A percentile compares a stretch with the other conserved stretches of the same genome.
Conservation (phyloP, 441 rosid species). For the Metrosideros polymorpha region DNA sequence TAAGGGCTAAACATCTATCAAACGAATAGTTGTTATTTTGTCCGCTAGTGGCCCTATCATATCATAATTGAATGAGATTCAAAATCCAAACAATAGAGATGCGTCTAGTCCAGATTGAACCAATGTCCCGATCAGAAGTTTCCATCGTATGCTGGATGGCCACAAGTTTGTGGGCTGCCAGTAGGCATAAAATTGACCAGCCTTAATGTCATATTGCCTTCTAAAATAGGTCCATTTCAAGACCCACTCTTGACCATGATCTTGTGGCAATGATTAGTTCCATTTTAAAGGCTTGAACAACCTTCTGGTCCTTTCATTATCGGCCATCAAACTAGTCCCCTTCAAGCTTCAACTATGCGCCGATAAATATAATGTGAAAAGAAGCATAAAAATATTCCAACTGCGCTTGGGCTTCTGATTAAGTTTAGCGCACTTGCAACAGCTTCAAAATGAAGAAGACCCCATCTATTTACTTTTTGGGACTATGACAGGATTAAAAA, state of each 20-base stretch:
- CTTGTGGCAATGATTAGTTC: conserved; percentile 14
- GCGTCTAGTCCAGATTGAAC: neutral
- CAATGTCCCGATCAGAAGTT: neutral
- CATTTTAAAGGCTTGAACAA: conserved; percentile 3
- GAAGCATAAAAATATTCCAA: neutral
- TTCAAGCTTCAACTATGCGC: neutral
- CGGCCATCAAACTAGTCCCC: conserved; percentile 11
- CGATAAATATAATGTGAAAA: neutral
- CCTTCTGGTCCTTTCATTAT: neutral
- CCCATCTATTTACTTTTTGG: neutral
- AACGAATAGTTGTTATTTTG: neutral
- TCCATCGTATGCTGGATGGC: neutral
- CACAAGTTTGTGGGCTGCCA: neutral
- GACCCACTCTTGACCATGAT: neutral
- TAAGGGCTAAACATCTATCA: neutral
- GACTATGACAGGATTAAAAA: neutral
- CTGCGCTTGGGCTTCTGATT: neutral
- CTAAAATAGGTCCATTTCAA: conserved; percentile 1
- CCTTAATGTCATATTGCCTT: neutral
- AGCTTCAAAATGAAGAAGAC: neutral
- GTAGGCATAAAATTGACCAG: conserved; percentile 6
- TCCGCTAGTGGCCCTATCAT: neutral
- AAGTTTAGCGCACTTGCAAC: neutral
- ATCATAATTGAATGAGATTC: neutral
- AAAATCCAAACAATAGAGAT: neutral